Conservation (phyloP, 495 filamentous ascomycete genomes). For the Pseudoneurospora amorphoporcata region DNA sequence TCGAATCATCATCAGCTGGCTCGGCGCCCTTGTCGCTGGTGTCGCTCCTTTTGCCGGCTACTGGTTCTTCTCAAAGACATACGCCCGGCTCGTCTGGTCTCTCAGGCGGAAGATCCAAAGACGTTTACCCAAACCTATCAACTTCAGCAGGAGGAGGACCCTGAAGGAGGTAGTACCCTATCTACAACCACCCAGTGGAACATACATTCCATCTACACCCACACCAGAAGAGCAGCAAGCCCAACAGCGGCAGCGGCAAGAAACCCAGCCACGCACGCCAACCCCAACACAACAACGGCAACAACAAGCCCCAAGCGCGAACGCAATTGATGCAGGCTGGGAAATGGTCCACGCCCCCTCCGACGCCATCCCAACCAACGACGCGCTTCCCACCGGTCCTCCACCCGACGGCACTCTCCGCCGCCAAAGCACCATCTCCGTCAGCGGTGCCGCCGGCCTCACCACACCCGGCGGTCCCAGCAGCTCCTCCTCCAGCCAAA, state of each 20-base stretch:
- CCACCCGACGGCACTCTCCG: conserved; percentile 20
- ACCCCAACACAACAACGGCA: background rate
- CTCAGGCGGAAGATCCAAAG: conserved; percentile 8
- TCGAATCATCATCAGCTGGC: conserved; percentile 19
- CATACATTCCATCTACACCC: background rate
- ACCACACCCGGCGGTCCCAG: background rate
- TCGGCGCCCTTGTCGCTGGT: conserved; percentile 17
- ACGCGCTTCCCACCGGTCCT: conserved; percentile 9
- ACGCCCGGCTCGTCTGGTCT: background rate
- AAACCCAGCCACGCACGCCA: background rate
- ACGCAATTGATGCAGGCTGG: background rate
- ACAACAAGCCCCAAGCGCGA: background rate
- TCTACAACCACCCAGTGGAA: background rate
- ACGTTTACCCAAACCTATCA: conserved; percentile 10
- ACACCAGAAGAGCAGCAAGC: background rate
- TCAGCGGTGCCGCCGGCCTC: background rate
- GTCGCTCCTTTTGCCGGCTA: conserved; percentile 27
- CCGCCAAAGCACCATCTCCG: conserved; percentile 18
- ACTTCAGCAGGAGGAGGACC: conserved; percentile 1
- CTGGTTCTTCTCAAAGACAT: conserved; percentile 13
- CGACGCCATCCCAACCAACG: background rate
- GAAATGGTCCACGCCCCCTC: background rate
- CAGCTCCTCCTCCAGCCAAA: background rate
- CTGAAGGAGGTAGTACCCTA: background rate
- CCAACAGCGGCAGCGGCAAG: background rate